Conservation (phyloP, 148 eudicot species). For the Limonium bicolor region DNA sequence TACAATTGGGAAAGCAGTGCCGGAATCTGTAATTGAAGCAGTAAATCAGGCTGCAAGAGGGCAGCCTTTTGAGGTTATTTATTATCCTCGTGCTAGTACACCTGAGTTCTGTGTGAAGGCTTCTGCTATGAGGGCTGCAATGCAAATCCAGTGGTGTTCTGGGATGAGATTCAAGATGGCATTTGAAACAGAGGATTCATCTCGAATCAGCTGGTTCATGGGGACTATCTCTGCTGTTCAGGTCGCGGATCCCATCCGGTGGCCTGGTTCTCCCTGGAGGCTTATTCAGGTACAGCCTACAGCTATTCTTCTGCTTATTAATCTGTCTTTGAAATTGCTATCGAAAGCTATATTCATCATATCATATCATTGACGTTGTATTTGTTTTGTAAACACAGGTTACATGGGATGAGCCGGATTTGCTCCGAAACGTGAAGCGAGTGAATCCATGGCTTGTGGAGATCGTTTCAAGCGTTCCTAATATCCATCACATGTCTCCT, state of each 20-base stretch:
- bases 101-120: conserved; percentile 92
- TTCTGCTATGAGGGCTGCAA: conserved; percentile 40
- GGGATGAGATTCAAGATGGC: conserved; percentile 99
- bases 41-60: conserved; percentile 43
- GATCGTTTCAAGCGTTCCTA: conserved; percentile 24
- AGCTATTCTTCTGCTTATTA: neutral
- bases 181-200: conserved; percentile 96
- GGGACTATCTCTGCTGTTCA: conserved; percentile 77
- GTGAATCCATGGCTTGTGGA: conserved; percentile 40
- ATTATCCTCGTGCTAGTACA: conserved; percentile 74
- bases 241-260: conserved; percentile 58
- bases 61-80: conserved; percentile 79
- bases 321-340: neutral
- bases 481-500: conserved; percentile 25
- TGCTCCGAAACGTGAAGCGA: conserved; percentile 32
- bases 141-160: conserved; percentile 66
- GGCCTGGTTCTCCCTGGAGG: conserved; percentile 98
- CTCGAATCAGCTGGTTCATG: conserved; percentile 98
- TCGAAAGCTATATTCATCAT: neutral
- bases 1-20: too few relatives aligned
- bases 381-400: conserved; percentile 12
- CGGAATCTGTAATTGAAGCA: conserved; percentile 58
- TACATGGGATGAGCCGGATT: conserved; percentile 34
- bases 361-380: too few relatives aligned
- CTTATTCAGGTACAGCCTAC: conserved; percentile 57